Base-by-base conservation (phyloP, 352 stramenopile species). In the Globisporangium solare region DNA sequence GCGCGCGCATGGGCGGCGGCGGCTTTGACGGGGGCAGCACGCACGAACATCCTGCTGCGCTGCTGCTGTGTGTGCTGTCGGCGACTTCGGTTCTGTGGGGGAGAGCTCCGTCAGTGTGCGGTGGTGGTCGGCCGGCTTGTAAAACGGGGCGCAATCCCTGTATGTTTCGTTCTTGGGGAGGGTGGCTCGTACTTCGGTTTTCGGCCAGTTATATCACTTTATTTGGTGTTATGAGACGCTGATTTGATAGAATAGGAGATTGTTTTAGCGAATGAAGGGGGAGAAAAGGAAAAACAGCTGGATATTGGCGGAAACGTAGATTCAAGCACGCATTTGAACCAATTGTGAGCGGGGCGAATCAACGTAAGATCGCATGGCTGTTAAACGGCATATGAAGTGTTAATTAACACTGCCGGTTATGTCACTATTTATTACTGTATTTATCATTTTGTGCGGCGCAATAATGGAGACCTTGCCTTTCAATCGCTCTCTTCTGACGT, bases 11-110 rank as follows among this genome's bases (percentile, higher is more conserved):
- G 68, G 60, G 56, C 64, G 57, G 64, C 64, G 46, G 74, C 53
- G 39, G 69, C 76, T 68, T 73, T 82, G 20, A 83, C 71, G 59
- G 77, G 72, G 8, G 74, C 68, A 12, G 76, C 69, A 53, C 74
- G 70, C 32, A 69, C 67, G 62, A 90, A 79, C 80, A 90, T 90
- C 11, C n/a, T 70, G 41, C 5, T 37, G 51, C 43, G 42, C 37
- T 42, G 12, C 3, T 20, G 21, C 40, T 59, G 53, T 45, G 42
- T 46, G 51, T 21, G 49, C 31, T 46, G 5, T 27, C 24, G 24
- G 12, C 39, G 39, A 35, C 39, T 43, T 43, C 3, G 39, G 11
- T 46, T 17, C n/a, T 20, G 27, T 35, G 27, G 7, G 27, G 27
- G 27, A 35, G 27, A 35, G 27, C 27, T 35, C 27, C 27, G 2